Conservation (phyloP, 108 stramenopile species). For the Epithemia pelagica region DNA sequence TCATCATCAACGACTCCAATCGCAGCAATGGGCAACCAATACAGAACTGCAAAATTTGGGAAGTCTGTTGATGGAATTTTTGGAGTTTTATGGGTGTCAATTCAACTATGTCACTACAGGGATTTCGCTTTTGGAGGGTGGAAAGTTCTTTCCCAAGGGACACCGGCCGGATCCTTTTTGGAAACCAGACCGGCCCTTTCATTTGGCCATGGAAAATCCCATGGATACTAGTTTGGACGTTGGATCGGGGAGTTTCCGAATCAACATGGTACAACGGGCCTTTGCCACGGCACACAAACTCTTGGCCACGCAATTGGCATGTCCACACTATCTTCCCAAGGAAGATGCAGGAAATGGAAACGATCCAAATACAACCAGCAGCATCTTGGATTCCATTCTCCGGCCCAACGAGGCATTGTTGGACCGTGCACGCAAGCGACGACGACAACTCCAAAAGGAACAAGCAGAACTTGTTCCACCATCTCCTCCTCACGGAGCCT, state of each 20-base stretch:
- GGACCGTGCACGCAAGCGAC: background rate
- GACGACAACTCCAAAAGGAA: background rate
- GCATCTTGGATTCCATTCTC: background rate
- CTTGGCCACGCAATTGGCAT: conserved; percentile 56
- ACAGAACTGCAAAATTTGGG: conserved; percentile 57
- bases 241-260: conserved; percentile 66
- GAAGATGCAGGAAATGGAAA: background rate
- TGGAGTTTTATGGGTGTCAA: conserved; percentile 85
- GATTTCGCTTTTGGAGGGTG: conserved; percentile 78
- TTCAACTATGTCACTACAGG: conserved; percentile 88
- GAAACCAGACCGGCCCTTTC: conserved; percentile 46
- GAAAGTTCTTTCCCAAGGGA: conserved; percentile 86
- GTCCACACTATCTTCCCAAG: conserved; percentile 23
- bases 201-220: conserved; percentile 87
- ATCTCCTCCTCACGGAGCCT: no score
- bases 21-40: background rate
- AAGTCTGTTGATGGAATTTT: conserved; percentile 80
- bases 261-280: conserved; percentile 62
- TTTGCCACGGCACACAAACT: conserved; percentile 77
- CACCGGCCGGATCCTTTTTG: conserved; percentile 48
- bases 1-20: conserved; percentile 20
- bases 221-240: conserved; percentile 76
- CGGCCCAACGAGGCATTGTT: background rate
- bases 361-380: background rate
- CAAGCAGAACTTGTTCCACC: no score